Conservation (phyloP, 495 filamentous ascomycete species). For the Aspergillus panamensis region DNA sequence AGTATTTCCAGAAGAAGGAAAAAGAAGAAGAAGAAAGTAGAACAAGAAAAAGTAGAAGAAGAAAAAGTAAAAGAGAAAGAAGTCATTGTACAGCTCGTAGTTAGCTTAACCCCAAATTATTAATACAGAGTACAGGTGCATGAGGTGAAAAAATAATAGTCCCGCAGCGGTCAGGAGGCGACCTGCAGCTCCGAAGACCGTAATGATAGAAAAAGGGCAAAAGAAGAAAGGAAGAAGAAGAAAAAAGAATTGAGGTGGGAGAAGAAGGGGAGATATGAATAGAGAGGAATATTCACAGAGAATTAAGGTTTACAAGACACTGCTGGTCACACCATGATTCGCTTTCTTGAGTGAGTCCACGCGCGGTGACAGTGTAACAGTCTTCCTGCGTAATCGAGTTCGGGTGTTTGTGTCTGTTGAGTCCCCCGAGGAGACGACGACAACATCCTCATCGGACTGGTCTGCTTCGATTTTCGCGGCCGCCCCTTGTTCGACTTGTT, state of each 20-base stretch:
- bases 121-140: constrained; percentile 24
- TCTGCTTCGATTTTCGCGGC: constrained; percentile 16
- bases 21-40: background rate
- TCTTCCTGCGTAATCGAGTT: constrained; percentile 40
- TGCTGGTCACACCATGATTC: constrained; percentile 40
- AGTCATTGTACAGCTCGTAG: constrained; percentile 25
- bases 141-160: constrained; percentile 23
- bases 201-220: constrained; percentile 2
- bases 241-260: constrained; percentile 9
- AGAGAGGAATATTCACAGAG: background rate
- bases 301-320: constrained; percentile 34
- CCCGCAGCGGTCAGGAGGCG: constrained; percentile 29
- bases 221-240: constrained; percentile 9
- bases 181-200: constrained; percentile 35
- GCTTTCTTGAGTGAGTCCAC: constrained; percentile 42
- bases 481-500: constrained; percentile 34
- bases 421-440: constrained; percentile 31
- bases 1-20: constrained; percentile 16
- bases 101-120: constrained; percentile 20
- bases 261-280: constrained; percentile 11
- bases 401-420: constrained; percentile 27
- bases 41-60: too few species aligned
- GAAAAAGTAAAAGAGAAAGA: background rate
- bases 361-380: constrained; percentile 22
- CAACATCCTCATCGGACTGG: constrained; percentile 18